These are phyloP conservation scores for Phragmites australis DNA, from an alignment of 176 grass and related monocot species.

Conservation along the genomic window DNA sequence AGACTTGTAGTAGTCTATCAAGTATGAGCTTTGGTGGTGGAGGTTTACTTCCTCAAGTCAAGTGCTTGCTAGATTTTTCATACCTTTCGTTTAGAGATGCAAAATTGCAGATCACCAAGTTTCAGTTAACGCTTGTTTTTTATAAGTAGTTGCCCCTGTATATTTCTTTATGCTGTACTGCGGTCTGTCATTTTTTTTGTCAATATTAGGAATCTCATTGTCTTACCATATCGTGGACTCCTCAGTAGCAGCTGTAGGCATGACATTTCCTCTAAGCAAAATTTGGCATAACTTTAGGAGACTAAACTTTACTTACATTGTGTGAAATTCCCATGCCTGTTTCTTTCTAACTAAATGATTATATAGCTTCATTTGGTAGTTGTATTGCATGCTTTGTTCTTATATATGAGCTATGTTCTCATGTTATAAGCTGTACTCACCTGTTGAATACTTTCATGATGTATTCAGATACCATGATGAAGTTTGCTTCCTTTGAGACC, in stretches of 20 bases:
- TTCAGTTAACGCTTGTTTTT: too few relatives aligned
- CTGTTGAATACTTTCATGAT: neutral
- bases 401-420: constrained; percentile 10
- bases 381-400: constrained; percentile 17
- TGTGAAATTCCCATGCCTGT: neutral
- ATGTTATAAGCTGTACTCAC: neutral
- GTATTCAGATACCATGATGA: constrained; percentile 97
- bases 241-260: neutral
- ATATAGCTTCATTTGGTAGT: neutral
- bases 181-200: too few relatives aligned
- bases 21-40: neutral
- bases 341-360: neutral
- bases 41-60: neutral
- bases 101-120: neutral
- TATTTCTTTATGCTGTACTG: too few relatives aligned
- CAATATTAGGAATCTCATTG: neutral
- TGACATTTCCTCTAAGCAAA: neutral
- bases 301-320: neutral
- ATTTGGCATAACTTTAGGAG: neutral
- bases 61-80: neutral
- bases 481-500: constrained; percentile 91
- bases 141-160: too few relatives aligned
- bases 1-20: neutral
- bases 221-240: neutral
- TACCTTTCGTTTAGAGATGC: neutral